Evolutionary conservation across 2,329 filamentous ascomycete genomes (phyloP).

Genomic region (Aspergillus sp.): DNA sequence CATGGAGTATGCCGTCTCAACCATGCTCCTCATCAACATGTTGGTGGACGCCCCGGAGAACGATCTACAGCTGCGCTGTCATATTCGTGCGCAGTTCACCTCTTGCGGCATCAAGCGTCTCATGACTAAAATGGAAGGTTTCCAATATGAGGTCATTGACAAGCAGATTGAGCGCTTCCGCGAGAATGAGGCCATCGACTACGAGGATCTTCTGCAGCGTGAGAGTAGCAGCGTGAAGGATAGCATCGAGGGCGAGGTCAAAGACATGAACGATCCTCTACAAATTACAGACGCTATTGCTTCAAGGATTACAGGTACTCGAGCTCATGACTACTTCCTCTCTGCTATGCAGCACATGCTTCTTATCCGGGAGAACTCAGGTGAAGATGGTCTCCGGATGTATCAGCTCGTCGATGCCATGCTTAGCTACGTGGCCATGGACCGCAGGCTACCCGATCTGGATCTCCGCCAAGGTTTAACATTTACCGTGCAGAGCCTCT

Average conservation of each 20-base stretch:
- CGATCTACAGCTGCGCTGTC: slow-evolving; percentile 87
- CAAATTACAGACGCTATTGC: slow-evolving; percentile 96
- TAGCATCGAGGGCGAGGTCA: slow-evolving; percentile 78
- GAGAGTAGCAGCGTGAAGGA: slow-evolving; percentile 91
- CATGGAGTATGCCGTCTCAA: slow-evolving; percentile 98
- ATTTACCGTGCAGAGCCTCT: slow-evolving; percentile 91
- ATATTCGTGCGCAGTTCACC: slow-evolving; percentile 93
- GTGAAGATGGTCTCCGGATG: slow-evolving; percentile 88
- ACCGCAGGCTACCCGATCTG: slow-evolving; percentile 90
- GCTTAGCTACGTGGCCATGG: slow-evolving; percentile 99
- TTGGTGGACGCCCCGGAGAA: slow-evolving; percentile 86
- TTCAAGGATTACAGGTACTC: slow-evolving; percentile 76
- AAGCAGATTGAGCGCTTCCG: slow-evolving; percentile 95
- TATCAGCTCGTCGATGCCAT: slow-evolving; percentile 99
- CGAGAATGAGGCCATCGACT: slow-evolving; percentile 94
- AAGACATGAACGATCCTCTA: slow-evolving; percentile 86
- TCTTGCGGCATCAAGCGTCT: slow-evolving; percentile 94
- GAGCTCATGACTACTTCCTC: slow-evolving; percentile 91
- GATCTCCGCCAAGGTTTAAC: slow-evolving; percentile 97
- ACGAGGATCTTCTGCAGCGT: slow-evolving; percentile 91
- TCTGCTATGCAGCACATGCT: slow-evolving; percentile 94
- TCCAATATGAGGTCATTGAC: slow-evolving; percentile 97
- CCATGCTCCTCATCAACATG: slow-evolving; percentile 94
- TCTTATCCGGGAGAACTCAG: slow-evolving; percentile 85
- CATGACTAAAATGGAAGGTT: slow-evolving; percentile 93